Base-by-base conservation (phyloP, 495 filamentous ascomycete genomes). In the Jackrogersella multiformis region DNA sequence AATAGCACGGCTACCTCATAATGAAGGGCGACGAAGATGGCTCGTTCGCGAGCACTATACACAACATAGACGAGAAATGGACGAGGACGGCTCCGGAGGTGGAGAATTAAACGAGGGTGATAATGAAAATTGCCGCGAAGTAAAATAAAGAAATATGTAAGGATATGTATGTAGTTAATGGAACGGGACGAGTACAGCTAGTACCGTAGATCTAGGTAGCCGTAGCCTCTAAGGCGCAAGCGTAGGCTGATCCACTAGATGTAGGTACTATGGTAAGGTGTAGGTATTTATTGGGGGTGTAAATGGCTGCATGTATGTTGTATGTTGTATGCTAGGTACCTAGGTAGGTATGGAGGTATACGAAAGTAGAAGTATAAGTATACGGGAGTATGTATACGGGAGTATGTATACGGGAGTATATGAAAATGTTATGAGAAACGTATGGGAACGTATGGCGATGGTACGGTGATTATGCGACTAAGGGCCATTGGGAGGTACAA, bases 1-100 rank as follows among this genome's bases (percentile, higher is more conserved):
- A 56, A 62, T 71, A 65, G 55, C 64, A 68, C 63, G 49, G 68
- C 70, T 75, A 75, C 73, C 73, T 75, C 73, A 75, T 75, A 73
- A 72, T 75, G 73, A 71, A 73, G 23, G 58, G 57, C 38, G 70
- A 66, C 53, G 61, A 64, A 61, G 61, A 65, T 51, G 61, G 66
- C 60, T 61, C 59, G 59, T 67, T 62, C 62, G 58, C 63, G 69
- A 70, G 52, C 56, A 18, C 60, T 64, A 60, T 61, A 57, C 45
- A 52, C 24, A 46, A 46, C 23, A 46, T 7, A 54, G 35, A 35
- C 7, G 30, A 41, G 34, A 55, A 42, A 69, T 52, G 49, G 49
- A 69, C 35, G 60, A 69, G 23, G 42, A 5, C 57, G 35, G 48
- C 41, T 46, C 55, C 42, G 21, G 24, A 23, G 61, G 66, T 69